Conservation (phyloP, 192 early-diverging fungal genomes). For the Coemansia sp. region DNA sequence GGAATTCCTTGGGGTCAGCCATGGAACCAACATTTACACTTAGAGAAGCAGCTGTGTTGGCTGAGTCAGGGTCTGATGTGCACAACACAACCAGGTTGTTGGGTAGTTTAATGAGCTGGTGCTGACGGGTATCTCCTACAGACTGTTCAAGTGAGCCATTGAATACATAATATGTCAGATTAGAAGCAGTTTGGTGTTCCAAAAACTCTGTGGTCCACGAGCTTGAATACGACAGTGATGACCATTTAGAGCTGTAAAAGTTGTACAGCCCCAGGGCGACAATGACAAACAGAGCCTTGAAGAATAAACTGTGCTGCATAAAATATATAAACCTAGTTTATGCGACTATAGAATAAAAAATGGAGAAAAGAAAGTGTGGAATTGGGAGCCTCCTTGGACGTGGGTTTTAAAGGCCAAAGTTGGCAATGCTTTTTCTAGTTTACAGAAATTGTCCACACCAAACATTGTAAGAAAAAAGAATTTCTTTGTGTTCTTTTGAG, state of each 20-base stretch:
- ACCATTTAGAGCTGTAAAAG: neutral
- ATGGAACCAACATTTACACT: conserved; percentile 63
- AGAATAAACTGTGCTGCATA: neutral
- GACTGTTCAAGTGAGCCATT: conserved; percentile 48
- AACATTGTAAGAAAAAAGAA: no score
- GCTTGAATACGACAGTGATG: neutral
- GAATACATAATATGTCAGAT: conserved; percentile 20
- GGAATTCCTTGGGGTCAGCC: conserved; percentile 58
- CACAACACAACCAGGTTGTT: conserved; percentile 62
- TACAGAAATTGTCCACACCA: neutral
- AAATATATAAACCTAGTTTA: neutral
- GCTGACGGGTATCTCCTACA: conserved; percentile 56
- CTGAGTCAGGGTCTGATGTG: conserved; percentile 54
- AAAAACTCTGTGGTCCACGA: neutral
- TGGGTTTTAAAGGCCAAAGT: neutral
- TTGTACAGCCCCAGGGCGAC: neutral
- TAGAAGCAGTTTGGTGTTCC: neutral
- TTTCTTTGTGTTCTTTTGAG: no score
- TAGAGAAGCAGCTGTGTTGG: conserved; percentile 57
- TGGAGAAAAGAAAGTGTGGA: neutral
- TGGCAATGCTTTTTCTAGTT: neutral
- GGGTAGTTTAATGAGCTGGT: conserved; percentile 56
- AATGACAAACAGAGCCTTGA: neutral
- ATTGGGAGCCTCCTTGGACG: no score
- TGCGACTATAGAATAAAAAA: neutral